Evolutionary conservation across 208 protist species (phyloP), one percentile per base, ranked within the genome.

Genomic region (Leishmania guyanensis): DNA sequence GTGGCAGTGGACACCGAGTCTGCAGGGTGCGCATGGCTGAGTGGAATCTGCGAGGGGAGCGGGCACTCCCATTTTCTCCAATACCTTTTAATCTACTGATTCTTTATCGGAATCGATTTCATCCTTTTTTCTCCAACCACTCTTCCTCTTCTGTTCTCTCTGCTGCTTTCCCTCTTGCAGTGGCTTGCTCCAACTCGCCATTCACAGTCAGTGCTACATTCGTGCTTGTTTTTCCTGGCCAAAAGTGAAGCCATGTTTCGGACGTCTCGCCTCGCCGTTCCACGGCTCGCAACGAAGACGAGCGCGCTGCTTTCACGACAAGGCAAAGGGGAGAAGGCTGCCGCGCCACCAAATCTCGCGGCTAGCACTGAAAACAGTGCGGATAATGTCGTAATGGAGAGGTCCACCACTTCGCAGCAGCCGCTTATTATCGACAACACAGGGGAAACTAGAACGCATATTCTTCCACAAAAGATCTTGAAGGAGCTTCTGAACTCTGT

Each of bases 401-500:
- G 64, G 26, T 5, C 66, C 2, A 26, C 62, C 16, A 43, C 26
- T 70, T 70, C 54, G 9, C n/a, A 71, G 36, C 54, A 60, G 50
- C 73, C 73, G 29, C 73, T 54, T 36, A 33, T 77, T 46, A 48
- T 65, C 39, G 73, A 77, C 36, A 29, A 0, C 53, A 46, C 54
- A 48, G 66, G 66, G 39, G 73, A 74, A 43, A 17, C 9, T 14
- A 65, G 71, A 46, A 75, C 77, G 22, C 82, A 85, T 26, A 53
- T 85, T 29, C 77, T 68, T 43, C 82, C 82, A 22, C 82, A 85
- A 50, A 58, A 36, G 8, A 62, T 85, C 17, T 66, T 85, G 29
- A 85, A 81, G 48, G 82, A 85, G 5, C 6, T 85, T 12, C 82
- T 85, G 20, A 64, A 84, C 26, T 77, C 81, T 68, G 73, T 84